Evolutionary conservation across 2,329 filamentous ascomycete genomes (phyloP).

Genomic region (Phyllosticta ampelicida): DNA sequence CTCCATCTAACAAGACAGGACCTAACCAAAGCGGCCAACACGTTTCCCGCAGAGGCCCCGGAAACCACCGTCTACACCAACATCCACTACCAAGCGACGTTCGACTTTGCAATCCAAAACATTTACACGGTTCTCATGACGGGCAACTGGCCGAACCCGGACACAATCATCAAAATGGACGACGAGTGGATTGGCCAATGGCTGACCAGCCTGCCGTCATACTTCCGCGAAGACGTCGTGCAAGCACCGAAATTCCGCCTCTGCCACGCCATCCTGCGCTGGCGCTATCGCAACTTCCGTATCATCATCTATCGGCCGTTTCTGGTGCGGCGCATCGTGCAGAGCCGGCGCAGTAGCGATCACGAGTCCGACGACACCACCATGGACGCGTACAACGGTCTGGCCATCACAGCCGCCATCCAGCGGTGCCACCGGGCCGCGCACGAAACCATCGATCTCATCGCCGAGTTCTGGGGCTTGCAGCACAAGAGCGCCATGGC

Average conservation of each 20-base stretch:
- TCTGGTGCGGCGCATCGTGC: constrained; percentile 29
- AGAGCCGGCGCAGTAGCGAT: background rate
- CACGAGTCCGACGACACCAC: background rate
- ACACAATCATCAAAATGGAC: constrained; percentile 33
- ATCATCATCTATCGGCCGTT: constrained; percentile 41
- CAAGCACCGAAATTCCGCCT: constrained; percentile 30
- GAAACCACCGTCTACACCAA: constrained; percentile 35
- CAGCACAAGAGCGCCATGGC: background rate
- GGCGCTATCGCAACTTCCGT: constrained; percentile 36
- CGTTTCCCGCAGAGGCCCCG: background rate
- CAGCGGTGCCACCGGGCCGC: background rate
- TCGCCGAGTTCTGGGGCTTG: background rate
- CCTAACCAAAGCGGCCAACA: background rate
- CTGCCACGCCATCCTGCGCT: constrained; percentile 34
- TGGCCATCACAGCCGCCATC: background rate
- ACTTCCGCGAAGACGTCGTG: constrained; percentile 23
- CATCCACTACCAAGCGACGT: constrained; percentile 34
- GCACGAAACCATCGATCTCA: background rate
- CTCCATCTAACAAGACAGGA: background rate
- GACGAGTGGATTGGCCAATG: constrained; percentile 30
- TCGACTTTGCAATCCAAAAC: constrained; percentile 35
- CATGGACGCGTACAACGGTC: background rate
- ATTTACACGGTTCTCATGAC: constrained; percentile 39
- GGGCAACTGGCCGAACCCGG: constrained; percentile 31
- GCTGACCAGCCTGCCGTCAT: constrained; percentile 26